phyloP scores from a whole-genome alignment of 441 rosid genomes.

The Populus trichocarpa region DNA sequence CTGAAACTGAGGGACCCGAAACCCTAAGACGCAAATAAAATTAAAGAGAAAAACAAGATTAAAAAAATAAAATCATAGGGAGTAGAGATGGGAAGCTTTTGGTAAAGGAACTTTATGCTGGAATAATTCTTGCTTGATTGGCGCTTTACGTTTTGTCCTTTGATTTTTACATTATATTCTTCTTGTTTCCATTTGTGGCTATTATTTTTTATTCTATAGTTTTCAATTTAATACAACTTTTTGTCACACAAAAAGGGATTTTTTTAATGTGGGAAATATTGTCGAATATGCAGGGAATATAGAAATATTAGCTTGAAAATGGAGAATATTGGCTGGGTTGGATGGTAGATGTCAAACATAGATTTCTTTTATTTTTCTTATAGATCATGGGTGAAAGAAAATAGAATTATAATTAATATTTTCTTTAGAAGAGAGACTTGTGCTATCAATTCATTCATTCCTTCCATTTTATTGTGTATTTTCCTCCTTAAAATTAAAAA shows the following conservation, averaged over 20 bases:
- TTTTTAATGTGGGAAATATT: background rate
- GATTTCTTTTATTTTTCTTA: too few species aligned
- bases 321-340: background rate
- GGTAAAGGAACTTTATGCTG: slow-evolving; percentile 21
- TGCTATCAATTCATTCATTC: too few species aligned
- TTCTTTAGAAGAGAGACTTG: background rate
- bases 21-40: background rate
- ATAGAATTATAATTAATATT: background rate
- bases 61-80: background rate
- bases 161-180: background rate
- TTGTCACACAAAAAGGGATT: background rate
- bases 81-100: slow-evolving; percentile 17
- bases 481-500: too few species aligned
- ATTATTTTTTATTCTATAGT: background rate
- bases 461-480: too few species aligned
- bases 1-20: slow-evolving; percentile 18
- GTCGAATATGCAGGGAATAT: background rate
- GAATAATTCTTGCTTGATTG: slow-evolving; percentile 31
- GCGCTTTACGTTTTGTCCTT: slow-evolving; percentile 24
- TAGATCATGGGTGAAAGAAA: background rate
- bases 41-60: background rate
- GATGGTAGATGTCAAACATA: background rate
- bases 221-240: background rate
- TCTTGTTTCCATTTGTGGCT: background rate
- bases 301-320: background rate